Conservation (phyloP, 139 green algal genomes). For the Chlorella vulgaris region DNA sequence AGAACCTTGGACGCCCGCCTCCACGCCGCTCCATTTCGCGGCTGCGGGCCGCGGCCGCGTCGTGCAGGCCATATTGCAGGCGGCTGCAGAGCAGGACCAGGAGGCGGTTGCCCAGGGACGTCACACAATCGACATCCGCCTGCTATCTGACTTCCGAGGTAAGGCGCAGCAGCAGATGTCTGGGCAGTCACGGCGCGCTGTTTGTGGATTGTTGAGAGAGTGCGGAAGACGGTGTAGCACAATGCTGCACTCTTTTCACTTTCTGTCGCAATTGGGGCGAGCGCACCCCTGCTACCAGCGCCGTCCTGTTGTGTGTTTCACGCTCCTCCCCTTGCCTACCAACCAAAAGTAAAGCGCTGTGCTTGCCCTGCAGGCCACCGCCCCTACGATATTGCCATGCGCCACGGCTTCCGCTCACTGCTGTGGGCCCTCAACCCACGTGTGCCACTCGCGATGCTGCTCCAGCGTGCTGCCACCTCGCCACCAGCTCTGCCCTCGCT, state of each 20-base stretch:
- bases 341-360: not conserved
- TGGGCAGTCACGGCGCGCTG: not conserved
- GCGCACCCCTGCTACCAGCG: too few species aligned
- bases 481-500: not conserved
- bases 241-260: too few species aligned
- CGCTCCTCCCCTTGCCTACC: not conserved
- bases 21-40: conserved; percentile 40
- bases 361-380: not conserved
- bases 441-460: conserved; percentile 7
- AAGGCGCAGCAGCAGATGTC: not conserved
- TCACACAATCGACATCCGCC: not conserved
- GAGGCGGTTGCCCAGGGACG: not conserved
- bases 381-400: not conserved
- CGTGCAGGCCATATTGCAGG: conserved; percentile 22
- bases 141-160: conserved; percentile 6
- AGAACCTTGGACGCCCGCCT: conserved; percentile 19
- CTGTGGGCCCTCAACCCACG: conserved; percentile 29
- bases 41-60: conserved; percentile 13
- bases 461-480: not conserved
- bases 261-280: too few species aligned
- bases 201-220: too few species aligned
- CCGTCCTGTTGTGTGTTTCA: too few species aligned
- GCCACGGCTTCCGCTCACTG: not conserved
- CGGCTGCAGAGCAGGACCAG: conserved; percentile 8
- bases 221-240: too few species aligned